Conservation (phyloP, 2,329 filamentous ascomycete genomes). For the Canariomyces notabilis region DNA sequence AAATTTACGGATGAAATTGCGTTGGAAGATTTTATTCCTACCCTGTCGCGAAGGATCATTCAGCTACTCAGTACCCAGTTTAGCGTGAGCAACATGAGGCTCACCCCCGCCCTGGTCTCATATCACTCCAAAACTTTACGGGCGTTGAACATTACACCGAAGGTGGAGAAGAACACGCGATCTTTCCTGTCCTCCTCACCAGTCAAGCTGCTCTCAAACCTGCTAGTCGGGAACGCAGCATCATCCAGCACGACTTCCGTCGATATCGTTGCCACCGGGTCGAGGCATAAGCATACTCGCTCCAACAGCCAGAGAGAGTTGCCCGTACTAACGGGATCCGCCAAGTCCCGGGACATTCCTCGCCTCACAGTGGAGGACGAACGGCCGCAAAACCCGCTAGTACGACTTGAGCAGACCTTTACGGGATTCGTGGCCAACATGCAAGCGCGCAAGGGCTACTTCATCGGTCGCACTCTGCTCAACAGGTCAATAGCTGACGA, state of each 20-base stretch:
- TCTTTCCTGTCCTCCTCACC: slow-evolving; percentile 77
- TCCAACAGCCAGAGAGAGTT: slow-evolving; percentile 44
- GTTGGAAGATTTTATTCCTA: slow-evolving; percentile 66
- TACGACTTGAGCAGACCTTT: slow-evolving; percentile 77
- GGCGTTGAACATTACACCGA: slow-evolving; percentile 58
- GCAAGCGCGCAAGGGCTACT: slow-evolving; percentile 79
- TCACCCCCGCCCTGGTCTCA: slow-evolving; percentile 65
- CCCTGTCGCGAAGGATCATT: slow-evolving; percentile 67
- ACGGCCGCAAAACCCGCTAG: slow-evolving; percentile 59
- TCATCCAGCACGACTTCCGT: slow-evolving; percentile 36
- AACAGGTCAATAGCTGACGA: slow-evolving; percentile 68
- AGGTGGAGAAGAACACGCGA: slow-evolving; percentile 49
- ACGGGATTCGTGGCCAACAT: slow-evolving; percentile 77
- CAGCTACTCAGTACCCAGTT: slow-evolving; percentile 68
- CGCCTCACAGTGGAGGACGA: slow-evolving; percentile 45
- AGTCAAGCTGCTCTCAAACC: slow-evolving; percentile 81
- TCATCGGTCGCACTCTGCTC: slow-evolving; percentile 71
- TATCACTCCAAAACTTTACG: slow-evolving; percentile 75
- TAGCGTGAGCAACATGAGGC: slow-evolving; percentile 57
- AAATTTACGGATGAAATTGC: slow-evolving; percentile 70
- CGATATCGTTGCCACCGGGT: slow-evolving; percentile 26
- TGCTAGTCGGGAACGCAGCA: slow-evolving; percentile 58
- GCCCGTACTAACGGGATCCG: slow-evolving; percentile 50
- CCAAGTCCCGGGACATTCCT: slow-evolving; percentile 43
- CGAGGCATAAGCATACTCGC: slow-evolving; percentile 40